Base-by-base conservation (phyloP, 495 filamentous ascomycete species). In the Evernia prunastri region DNA sequence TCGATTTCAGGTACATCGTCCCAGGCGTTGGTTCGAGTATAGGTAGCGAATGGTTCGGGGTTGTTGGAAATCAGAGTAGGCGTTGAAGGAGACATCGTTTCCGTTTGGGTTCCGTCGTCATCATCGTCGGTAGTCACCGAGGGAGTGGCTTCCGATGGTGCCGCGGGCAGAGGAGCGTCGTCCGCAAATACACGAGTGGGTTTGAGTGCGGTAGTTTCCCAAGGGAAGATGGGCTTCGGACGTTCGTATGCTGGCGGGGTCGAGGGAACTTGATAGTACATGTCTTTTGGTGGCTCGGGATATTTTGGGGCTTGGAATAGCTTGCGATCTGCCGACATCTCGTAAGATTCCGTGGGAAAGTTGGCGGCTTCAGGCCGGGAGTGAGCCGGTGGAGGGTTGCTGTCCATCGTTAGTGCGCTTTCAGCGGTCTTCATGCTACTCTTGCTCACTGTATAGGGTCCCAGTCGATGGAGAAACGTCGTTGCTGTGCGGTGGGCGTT, bases 1-100 rank as follows among this genome's bases (percentile, higher is more conserved):
- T 90, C 84, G 67, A 96, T 96, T 60, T 89, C 83, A 4, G 88
- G 89, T 33, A 91, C 83, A 40, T 88, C 88, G 68, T 96, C 92
- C 92, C 92, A 96, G 49, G 89, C 91, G 73, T 96, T 96, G 45
- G 80, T 81, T 71, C 84, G 78, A 62, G 81, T 82, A 69, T 87
- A 89, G 65, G 76, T 75, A 58, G 83, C 76, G 84, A 86, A 94
- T 13, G 85, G 77, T 59, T 85, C 79, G 11, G 80, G 66, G 49
- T 79, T 66, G 54, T 79, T 74, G 61, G 76, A 66, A 42, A 72
- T 74, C 58, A 77, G 76, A 59, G 75, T 76, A 17, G 78, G 77
- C 53, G 78, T 81, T 33, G 75, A 75, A 43, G 82, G 81, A 33
- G 78, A 82, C 25, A 70, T 65, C 8, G 77, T 77, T 63, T 78